Conservation (phyloP, 1,284 basidiomycete genomes). For the Heliocybe sulcata region DNA sequence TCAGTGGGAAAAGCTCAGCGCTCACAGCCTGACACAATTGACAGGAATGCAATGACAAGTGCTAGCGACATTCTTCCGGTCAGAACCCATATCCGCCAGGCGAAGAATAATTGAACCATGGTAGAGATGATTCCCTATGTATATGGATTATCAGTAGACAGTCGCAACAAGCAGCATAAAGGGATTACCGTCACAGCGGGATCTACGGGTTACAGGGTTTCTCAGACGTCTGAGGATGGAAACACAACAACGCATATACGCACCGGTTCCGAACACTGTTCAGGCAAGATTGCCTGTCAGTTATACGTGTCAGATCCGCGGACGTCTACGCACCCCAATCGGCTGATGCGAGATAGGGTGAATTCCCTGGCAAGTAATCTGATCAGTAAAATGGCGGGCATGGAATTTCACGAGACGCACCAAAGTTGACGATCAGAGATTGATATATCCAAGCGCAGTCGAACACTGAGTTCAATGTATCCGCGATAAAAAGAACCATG, state of each 20-base stretch:
- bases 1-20: background rate
- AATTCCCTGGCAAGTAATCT: slow-evolving; percentile 16
- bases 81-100: slow-evolving; percentile 28
- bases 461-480: slow-evolving; percentile 27
- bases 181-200: slow-evolving; percentile 23
- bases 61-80: slow-evolving; percentile 18
- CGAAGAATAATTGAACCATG: slow-evolving; percentile 29
- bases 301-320: background rate
- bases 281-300: background rate
- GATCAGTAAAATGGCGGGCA: background rate
- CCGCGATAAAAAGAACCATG: slow-evolving; percentile 23
- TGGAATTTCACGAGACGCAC: slow-evolving; percentile 14
- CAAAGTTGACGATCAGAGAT: slow-evolving; percentile 27
- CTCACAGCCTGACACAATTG: slow-evolving; percentile 13
- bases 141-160: background rate
- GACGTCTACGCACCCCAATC: slow-evolving; percentile 23
- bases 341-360: slow-evolving; percentile 20
- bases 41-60: slow-evolving; percentile 17
- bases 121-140: slow-evolving; percentile 25
- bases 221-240: background rate
- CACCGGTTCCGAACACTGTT: slow-evolving; percentile 26
- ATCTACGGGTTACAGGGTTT: slow-evolving; percentile 14
- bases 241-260: slow-evolving; percentile 5
- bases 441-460: slow-evolving; percentile 27
- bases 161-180: background rate